These are phyloP conservation scores for Akebia trifoliata DNA, from an alignment of 164 flowering plant species.

Conservation along the genomic window DNA sequence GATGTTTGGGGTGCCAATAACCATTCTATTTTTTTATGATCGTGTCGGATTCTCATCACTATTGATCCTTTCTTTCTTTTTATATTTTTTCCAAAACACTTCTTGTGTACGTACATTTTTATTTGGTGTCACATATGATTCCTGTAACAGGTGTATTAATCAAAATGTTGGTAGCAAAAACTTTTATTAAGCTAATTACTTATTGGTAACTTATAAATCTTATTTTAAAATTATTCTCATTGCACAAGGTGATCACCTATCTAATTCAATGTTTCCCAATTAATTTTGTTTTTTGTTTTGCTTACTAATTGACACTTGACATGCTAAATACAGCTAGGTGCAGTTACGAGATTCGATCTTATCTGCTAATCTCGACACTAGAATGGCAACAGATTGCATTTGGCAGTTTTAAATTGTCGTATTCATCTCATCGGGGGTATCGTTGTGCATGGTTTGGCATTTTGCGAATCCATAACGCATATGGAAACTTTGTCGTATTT, in stretches of 20 bases:
- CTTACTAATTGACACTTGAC: not conserved
- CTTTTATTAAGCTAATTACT: too few relatives aligned
- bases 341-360: slow-evolving; percentile 8
- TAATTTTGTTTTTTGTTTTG: not conserved
- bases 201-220: too few relatives aligned
- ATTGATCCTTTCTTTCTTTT: too few relatives aligned
- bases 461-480: not conserved
- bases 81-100: too few relatives aligned
- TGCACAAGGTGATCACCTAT: slow-evolving; percentile 3
- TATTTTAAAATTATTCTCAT: not conserved
- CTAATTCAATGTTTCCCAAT: not conserved
- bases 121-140: too few relatives aligned
- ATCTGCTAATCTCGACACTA: not conserved
- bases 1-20: too few relatives aligned
- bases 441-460: not conserved
- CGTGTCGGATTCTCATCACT: too few relatives aligned
- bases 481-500: not conserved
- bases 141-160: too few relatives aligned
- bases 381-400: not conserved
- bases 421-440: not conserved
- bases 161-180: too few relatives aligned
- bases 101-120: too few relatives aligned
- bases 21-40: too few relatives aligned
- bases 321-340: not conserved
- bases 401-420: not conserved